phyloP scores from a whole-genome alignment of 2,329 filamentous ascomycete species.

The Pseudogymnoascus sp. region DNA sequence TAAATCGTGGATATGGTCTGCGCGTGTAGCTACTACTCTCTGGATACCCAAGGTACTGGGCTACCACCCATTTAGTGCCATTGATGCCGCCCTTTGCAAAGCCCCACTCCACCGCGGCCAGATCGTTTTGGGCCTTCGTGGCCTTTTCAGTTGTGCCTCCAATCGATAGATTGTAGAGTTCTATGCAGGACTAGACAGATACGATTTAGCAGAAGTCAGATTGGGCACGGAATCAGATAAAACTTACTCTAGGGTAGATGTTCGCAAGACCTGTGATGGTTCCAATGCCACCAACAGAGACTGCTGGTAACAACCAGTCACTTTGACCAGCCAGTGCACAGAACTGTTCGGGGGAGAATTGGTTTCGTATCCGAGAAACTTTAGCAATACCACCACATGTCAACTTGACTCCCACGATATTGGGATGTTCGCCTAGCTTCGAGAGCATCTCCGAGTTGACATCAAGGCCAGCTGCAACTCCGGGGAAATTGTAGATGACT shows the following conservation, averaged over 20 bases:
- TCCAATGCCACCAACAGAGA: slow-evolving; percentile 50
- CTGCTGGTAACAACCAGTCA: slow-evolving; percentile 58
- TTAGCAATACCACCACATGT: slow-evolving; percentile 35
- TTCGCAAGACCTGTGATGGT: slow-evolving; percentile 57
- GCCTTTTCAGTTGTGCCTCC: slow-evolving; percentile 41
- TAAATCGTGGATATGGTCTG: slow-evolving; percentile 45
- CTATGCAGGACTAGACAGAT: slow-evolving; percentile 32
- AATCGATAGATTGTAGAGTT: slow-evolving; percentile 41
- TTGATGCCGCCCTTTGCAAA: slow-evolving; percentile 53
- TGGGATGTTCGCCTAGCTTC: slow-evolving; percentile 26
- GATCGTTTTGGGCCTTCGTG: slow-evolving; percentile 40
- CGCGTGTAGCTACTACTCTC: slow-evolving; percentile 44
- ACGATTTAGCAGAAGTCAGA: neutral
- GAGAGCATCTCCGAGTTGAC: slow-evolving; percentile 33
- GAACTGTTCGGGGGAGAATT: slow-evolving; percentile 39
- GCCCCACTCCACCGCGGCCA: slow-evolving; percentile 46
- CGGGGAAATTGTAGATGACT: slow-evolving; percentile 41
- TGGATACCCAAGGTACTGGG: slow-evolving; percentile 44
- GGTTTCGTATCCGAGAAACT: slow-evolving; percentile 39
- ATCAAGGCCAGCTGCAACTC: slow-evolving; percentile 35
- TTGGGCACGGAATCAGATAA: neutral
- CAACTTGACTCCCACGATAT: slow-evolving; percentile 32
- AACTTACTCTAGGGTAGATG: slow-evolving; percentile 46
- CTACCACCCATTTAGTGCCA: slow-evolving; percentile 51
- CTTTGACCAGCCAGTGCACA: slow-evolving; percentile 46